Evolutionary conservation across 192 early-diverging fungal species (phyloP).

Genomic region (Coemansia sp.): DNA sequence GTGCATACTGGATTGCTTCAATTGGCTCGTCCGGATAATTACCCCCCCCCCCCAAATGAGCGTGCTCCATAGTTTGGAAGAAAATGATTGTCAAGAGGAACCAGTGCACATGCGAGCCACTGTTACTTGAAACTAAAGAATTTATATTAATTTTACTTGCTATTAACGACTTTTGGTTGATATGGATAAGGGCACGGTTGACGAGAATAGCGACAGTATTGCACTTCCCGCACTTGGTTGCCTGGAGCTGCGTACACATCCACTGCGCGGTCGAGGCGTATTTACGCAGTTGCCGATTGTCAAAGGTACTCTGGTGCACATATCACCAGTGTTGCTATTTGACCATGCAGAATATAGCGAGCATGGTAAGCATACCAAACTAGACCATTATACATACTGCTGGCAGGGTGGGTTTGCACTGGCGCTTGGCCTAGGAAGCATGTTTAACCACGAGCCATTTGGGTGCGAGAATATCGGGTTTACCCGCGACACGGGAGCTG

Average conservation of each 20-base stretch:
- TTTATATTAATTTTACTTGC: background rate
- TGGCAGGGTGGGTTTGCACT: conserved; percentile 64
- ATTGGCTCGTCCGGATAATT: too few relatives aligned
- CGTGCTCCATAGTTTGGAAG: background rate
- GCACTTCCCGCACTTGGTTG: conserved; percentile 26
- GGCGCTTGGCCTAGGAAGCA: conserved; percentile 66
- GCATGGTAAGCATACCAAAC: conserved; percentile 62
- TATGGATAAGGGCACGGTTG: background rate
- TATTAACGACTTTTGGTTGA: background rate
- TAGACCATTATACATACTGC: conserved; percentile 70
- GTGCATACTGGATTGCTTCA: too few relatives aligned
- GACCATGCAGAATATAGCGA: conserved; percentile 56
- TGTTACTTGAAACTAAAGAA: background rate
- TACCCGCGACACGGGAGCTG: conserved; percentile 59
- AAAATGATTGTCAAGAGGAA: background rate
- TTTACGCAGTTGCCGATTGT: conserved; percentile 51
- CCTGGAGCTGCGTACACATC: conserved; percentile 58
- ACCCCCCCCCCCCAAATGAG: too few relatives aligned
- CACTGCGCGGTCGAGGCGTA: conserved; percentile 63
- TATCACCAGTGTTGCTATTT: conserved; percentile 65
- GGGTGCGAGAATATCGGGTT: conserved; percentile 64
- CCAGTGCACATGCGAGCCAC: background rate
- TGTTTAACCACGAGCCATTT: conserved; percentile 66
- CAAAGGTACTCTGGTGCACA: conserved; percentile 56
- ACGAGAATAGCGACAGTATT: background rate